Base-by-base conservation (phyloP, 257 asterid genomes). In the Gentiana straminea region DNA sequence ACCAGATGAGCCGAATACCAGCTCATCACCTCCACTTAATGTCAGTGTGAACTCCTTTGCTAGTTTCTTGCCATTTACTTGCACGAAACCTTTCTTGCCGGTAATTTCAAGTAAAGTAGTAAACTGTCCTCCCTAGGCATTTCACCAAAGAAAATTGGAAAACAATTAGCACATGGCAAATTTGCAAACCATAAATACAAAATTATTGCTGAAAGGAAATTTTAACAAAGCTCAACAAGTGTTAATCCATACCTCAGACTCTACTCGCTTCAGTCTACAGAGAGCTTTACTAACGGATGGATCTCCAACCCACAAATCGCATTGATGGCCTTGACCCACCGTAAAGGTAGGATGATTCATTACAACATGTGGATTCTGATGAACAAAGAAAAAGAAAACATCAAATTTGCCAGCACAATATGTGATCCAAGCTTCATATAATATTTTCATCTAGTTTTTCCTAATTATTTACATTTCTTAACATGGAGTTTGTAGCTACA, bases 21-120 rank as follows among this genome's bases (percentile, higher is more conserved):
- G 84, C 64, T 86, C 95, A 70, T 89, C 95, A 8, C 97, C 95
- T 53, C 76, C 87, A 61, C 70, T 80, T 52, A 89, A 73, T 63
- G 78, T 80, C 64, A 86, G 68, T 7, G 79, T 81, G 37, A 89
- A 71, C 63, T 77, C 81, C 71, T 83, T 79, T 54, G 80, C 68
- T 74, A 73, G 81, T 69, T 55, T 52, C 75, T 75, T 86, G 64
- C 93, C 86, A 66, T 89, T 89, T 64, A 89, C 97, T 73, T 80
- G 85, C 60, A 89, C 94, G 59, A 70, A 70, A 57, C 97, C 97
- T 56, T 80, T 81, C 56, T 78, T 73, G n/a, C 92, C 95, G 57
- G 87, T 86, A 57, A 89, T 84, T 64, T 86, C 95, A 60, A 86
- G 94, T 70, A 86, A 69, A 10, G 90, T 77, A 61, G 61, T 48